A percentile compares a stretch with the other conserved stretches of the same genome.
Evolutionary conservation across 2,329 filamentous ascomycete genomes (phyloP).

Genomic region (Fusarium praegraminearum): DNA sequence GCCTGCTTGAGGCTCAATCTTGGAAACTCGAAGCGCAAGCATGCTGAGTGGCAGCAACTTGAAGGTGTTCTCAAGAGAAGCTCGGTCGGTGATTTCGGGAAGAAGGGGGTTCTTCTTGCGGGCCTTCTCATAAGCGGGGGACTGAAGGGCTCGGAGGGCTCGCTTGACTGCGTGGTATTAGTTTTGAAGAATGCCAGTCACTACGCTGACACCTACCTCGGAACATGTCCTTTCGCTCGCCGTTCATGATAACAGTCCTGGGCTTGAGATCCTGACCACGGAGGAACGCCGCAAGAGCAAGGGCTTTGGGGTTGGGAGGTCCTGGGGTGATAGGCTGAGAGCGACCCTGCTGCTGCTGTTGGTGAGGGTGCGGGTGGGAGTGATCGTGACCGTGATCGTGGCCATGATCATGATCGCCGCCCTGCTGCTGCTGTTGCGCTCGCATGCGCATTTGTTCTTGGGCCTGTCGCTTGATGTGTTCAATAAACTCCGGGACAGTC

Average conservation of each 20-base stretch:
- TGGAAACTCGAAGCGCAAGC: constrained; percentile 88
- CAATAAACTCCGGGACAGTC: constrained; percentile 85
- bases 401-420: constrained; percentile 47
- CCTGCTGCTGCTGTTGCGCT: constrained; percentile 58
- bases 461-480: constrained; percentile 71
- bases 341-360: constrained; percentile 55
- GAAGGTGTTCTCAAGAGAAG: constrained; percentile 91
- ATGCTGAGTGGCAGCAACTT: constrained; percentile 95
- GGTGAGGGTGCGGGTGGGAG: constrained; percentile 44
- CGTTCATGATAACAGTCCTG: constrained; percentile 91
- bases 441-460: constrained; percentile 64
- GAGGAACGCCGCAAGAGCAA: constrained; percentile 91
- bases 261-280: constrained; percentile 86
- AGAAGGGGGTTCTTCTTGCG: constrained; percentile 89
- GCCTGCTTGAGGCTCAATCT: constrained; percentile 77
- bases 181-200: background rate
- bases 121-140: constrained; percentile 89
- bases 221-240: constrained; percentile 98
- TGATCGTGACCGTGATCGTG: constrained; percentile 46
- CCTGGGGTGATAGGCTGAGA: constrained; percentile 78
- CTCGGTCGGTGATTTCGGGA: constrained; percentile 87
- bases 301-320: constrained; percentile 87
- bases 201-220: constrained; percentile 70
- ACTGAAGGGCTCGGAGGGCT: constrained; percentile 89
- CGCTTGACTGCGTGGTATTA: constrained; percentile 79